Base-by-base conservation (phyloP, 345 rosid genomes). In the Eucalyptus pauciflora region DNA sequence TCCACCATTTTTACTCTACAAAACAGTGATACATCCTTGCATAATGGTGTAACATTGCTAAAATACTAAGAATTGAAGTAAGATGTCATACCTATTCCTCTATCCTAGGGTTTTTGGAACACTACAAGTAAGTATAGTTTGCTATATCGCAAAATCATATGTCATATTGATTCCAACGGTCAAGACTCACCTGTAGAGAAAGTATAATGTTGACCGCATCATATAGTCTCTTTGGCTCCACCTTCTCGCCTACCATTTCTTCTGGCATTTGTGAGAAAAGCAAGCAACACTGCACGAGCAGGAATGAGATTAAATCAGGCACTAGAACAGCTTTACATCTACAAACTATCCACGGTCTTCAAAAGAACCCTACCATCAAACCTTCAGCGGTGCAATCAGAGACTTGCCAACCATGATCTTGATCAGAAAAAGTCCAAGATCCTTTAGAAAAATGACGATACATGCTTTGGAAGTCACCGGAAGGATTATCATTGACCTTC, bases 1-100 rank as follows among this genome's bases (percentile, higher is more conserved):
- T 49, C 95, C 95, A 29, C 95, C 95, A 76, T 92, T 92, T 90
- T 93, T 91, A 60, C 90, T 89, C 93, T 90, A 69, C 58, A 88
- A 88, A 51, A 50, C 67, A 27, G 67, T 0, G 31, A 60, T 27
- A 6, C 7, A 60, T 60, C 16, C 31, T 5, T 60, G n/a, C n/a
- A 27, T 60, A 27, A 60, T 27, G 67, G 6, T 60, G 12, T 27
- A 27, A 27, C 15, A 27, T 27, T 60, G 8, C 7, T 5, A 60
- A 27, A 5, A 27, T 27, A 60, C n/a, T 60, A 60, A 60, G 67
- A 60, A 12, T 60, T 60, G 67, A 60, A 27, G 67, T 60, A 27
- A 27, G 67, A 60, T 27, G n/a, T 60, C n/a, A 27, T 60, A 12
- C 67, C 7, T 60, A 60, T 60, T 60, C 67, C n/a, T 60, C n/a